phyloP scores from a whole-genome alignment of 2,329 filamentous ascomycete species.

The Leptographium flavum region DNA sequence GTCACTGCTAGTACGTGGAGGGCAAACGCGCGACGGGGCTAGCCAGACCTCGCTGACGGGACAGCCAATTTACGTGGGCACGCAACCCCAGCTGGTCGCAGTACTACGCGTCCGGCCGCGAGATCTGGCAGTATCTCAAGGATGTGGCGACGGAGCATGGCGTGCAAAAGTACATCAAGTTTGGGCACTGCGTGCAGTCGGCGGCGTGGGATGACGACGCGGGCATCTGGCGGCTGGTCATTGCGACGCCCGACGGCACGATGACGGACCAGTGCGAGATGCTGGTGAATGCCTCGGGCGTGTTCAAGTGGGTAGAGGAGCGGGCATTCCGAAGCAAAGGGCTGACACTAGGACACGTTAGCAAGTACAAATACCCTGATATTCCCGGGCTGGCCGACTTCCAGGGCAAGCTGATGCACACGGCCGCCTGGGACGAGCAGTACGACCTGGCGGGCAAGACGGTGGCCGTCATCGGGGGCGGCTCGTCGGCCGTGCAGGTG shows the following conservation, averaged over 20 bases:
- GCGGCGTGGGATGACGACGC: constrained; percentile 28
- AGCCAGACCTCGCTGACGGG: too few relatives aligned
- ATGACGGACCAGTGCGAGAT: constrained; percentile 9
- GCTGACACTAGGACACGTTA: background rate
- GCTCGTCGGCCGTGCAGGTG: constrained; percentile 18
- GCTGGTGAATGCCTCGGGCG: constrained; percentile 9
- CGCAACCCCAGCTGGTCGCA: constrained; percentile 17
- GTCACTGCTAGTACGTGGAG: constrained; percentile 54
- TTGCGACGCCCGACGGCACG: constrained; percentile 12
- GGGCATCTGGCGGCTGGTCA: constrained; percentile 21
- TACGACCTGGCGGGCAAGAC: constrained; percentile 13
- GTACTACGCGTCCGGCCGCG: constrained; percentile 14
- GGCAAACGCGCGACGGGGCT: too few relatives aligned
- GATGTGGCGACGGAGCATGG: constrained; percentile 17
- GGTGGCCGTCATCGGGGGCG: constrained; percentile 18
- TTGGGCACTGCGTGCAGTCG: constrained; percentile 23
- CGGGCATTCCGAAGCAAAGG: background rate
- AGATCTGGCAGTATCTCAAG: constrained; percentile 18
- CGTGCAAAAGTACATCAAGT: constrained; percentile 26
- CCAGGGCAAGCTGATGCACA: constrained; percentile 16
- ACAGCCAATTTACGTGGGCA: too few relatives aligned
- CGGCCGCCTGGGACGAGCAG: constrained; percentile 14
- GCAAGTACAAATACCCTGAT: constrained; percentile 12
- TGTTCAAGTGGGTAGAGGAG: constrained; percentile 8
- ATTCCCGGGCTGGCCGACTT: constrained; percentile 21